These are phyloP conservation scores for Sporothrix mexicana DNA, from an alignment of 2,329 filamentous ascomycete genomes.

Conservation along the genomic window DNA sequence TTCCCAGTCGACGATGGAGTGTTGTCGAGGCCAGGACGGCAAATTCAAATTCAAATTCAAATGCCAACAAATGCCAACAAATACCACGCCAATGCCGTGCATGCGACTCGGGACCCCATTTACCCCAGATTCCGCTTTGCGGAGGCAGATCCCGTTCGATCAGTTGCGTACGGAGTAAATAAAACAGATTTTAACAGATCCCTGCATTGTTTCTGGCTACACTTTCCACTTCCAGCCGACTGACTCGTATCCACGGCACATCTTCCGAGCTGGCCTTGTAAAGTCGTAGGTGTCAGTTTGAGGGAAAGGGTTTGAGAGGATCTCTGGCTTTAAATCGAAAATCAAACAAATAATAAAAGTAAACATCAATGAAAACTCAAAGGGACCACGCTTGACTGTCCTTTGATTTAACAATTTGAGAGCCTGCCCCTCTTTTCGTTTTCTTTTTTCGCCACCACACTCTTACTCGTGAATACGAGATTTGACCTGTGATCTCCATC, in stretches of 20 bases:
- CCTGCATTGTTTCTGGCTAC: background rate
- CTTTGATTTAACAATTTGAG: background rate
- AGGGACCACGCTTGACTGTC: no score
- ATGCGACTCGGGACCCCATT: background rate
- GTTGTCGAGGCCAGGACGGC: background rate
- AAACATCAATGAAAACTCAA: no score
- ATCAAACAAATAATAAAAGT: no score
- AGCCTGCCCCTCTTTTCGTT: background rate
- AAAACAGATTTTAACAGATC: background rate
- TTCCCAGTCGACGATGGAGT: background rate
- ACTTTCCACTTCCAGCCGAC: background rate
- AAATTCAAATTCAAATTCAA: constrained; percentile 2
- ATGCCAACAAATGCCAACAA: background rate
- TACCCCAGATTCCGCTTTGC: constrained; percentile 27
- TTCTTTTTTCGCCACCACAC: background rate
- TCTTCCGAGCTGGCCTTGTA: background rate
- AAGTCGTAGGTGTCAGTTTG: background rate
- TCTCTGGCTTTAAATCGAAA: no score
- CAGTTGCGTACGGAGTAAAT: background rate
- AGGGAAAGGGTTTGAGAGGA: background rate
- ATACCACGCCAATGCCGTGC: background rate
- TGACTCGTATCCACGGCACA: constrained; percentile 23
- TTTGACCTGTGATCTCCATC: background rate
- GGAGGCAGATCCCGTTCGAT: constrained; percentile 7
- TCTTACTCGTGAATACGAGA: constrained; percentile 17